phyloP scores from a whole-genome alignment of 176 grass and related monocot genomes.

The Elymus sibiricus region DNA sequence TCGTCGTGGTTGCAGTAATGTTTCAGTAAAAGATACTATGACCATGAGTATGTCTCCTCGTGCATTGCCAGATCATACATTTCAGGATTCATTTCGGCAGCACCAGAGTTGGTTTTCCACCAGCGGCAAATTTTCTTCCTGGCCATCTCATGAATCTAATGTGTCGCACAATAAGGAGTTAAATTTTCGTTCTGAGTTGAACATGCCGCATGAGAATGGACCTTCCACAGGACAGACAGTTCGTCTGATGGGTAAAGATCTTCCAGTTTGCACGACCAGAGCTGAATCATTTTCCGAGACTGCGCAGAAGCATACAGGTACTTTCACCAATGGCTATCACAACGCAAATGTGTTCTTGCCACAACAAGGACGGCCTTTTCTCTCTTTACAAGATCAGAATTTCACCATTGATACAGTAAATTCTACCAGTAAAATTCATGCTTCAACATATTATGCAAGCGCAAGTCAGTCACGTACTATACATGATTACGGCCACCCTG shows the following conservation, averaged over 20 bases:
- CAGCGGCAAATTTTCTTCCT: conserved; percentile 15
- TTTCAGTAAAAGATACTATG: conserved; percentile 21
- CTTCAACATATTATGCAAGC: conserved; percentile 23
- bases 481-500: conserved; percentile 10
- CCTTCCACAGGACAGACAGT: conserved; percentile 35
- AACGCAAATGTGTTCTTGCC: conserved; percentile 31
- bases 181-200: conserved; percentile 29
- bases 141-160: conserved; percentile 20
- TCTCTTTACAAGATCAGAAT: conserved; percentile 36
- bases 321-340: conserved; percentile 5
- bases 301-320: conserved; percentile 5
- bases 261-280: conserved; percentile 37
- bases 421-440: background rate
- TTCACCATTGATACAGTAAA: conserved; percentile 17
- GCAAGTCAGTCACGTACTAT: background rate
- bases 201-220: conserved; percentile 1
- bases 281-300: background rate
- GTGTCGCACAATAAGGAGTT: background rate
- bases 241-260: conserved; percentile 69
- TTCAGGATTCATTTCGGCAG: conserved; percentile 31
- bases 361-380: conserved; percentile 38
- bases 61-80: background rate
- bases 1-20: conserved; percentile 1
- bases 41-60: conserved; percentile 16
- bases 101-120: conserved; percentile 13